A percentile compares a stretch with the other conserved stretches of the same genome.
These are phyloP conservation scores for Aspergillus panamensis DNA, from an alignment of 495 filamentous ascomycete genomes.

Conservation along the genomic window DNA sequence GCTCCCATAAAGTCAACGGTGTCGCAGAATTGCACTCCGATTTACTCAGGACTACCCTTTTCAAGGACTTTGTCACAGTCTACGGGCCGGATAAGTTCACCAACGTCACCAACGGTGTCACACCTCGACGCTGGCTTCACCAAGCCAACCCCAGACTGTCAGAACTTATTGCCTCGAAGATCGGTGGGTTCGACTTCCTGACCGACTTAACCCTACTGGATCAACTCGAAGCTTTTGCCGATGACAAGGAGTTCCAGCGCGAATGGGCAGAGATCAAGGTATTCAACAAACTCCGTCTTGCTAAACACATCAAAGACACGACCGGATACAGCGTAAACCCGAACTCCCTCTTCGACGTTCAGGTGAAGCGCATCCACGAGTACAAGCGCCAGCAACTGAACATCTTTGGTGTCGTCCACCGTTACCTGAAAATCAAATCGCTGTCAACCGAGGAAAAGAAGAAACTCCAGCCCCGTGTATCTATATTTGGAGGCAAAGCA, in stretches of 20 bases:
- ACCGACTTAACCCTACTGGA: constrained; percentile 83
- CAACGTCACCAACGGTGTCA: constrained; percentile 97
- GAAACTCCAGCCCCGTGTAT: constrained; percentile 87
- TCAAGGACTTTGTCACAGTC: constrained; percentile 94
- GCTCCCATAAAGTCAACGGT: constrained; percentile 98
- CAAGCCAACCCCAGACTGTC: constrained; percentile 94
- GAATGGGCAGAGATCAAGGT: constrained; percentile 91
- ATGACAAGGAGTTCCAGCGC: constrained; percentile 85
- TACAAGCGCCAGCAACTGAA: constrained; percentile 99
- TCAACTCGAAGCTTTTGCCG: constrained; percentile 71
- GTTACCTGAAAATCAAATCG: constrained; percentile 83
- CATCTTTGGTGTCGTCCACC: constrained; percentile 96
- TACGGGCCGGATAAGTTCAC: constrained; percentile 97
- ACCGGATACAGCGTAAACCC: constrained; percentile 82
- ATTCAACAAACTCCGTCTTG: constrained; percentile 74
- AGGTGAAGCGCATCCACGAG: constrained; percentile 98
- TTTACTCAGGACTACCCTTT: constrained; percentile 95
- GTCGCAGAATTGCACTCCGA: constrained; percentile 97
- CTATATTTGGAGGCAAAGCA: constrained; percentile 96
- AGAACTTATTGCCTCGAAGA: constrained; percentile 85
- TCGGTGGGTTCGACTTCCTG: constrained; percentile 76
- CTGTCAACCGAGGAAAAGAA: constrained; percentile 82
- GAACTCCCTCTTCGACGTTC: constrained; percentile 85
- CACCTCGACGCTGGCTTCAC: constrained; percentile 91
- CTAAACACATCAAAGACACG: constrained; percentile 80